Base-by-base conservation (phyloP, 345 rosid genomes). In the Anacardium occidentale region DNA sequence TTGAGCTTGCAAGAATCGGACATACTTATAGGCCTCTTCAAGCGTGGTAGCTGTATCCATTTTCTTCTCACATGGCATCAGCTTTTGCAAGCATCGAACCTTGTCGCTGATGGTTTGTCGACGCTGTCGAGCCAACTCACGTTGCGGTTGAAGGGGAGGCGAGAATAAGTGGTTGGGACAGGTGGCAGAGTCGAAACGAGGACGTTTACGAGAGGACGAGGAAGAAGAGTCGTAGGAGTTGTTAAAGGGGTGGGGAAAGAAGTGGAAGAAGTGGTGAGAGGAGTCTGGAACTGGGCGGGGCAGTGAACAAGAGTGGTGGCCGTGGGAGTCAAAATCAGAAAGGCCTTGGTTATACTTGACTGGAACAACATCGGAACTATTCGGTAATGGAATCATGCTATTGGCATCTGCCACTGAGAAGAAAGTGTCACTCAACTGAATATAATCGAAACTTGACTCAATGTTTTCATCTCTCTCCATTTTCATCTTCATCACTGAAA, bases 41-140 rank as follows among this genome's bases (percentile, higher is more conserved):
- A 90, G 85, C 76, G 80, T 48, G 52, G 79, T 80, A 0, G 83
- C 83, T 0, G 68, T 78, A 70, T 82, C 86, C 94, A 86, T 83
- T 74, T 80, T 88, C 66, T 63, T 79, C 29, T 84, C 82, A 85
- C 84, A 77, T 4, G 90, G 95, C 89, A 92, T 80, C 12, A 90
- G 81, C 61, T 87, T 88, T 61, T 84, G 87, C 55, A 92, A 51
- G 17, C 75, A 68, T 44, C 82, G 83, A n/a, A 79, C 80, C 75
- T 76, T 87, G 22, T 86, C 88, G 1, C 86, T 74, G 3, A 90
- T 70, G 68, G 62, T 89, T 55, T 56, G 78, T 7, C 82, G 60
- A 18, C 76, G 67, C 48, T 48, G 59, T 40, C 77, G 61, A 2
- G 71, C 25, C 10, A 21, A n/a, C 22, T 45, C 60, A 45, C 69